Base-by-base conservation (phyloP, 371 early-diverging fungal genomes). In the Mortierella sp. region DNA sequence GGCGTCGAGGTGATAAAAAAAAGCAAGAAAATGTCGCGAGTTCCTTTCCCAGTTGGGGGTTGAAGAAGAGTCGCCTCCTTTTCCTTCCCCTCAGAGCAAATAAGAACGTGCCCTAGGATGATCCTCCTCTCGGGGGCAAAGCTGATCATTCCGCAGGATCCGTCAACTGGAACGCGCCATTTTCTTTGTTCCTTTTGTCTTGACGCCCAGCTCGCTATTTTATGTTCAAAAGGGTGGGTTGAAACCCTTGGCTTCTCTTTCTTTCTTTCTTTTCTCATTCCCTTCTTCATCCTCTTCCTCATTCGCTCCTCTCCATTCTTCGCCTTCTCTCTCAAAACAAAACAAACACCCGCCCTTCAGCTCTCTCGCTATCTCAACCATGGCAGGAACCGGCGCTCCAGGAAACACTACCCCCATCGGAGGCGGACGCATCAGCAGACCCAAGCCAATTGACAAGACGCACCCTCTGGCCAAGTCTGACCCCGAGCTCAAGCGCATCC, bases 391-490 rank as follows among this genome's bases (percentile, higher is more conserved):
- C 24, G 8, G 2, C 26, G 37, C 48, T n/a, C 71, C 53, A 3
- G 83, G 83, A 40, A 40, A 40, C 43, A 40, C 43, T 40, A 40
- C 43, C 43, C 43, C 43, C 43, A 6, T 40, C 43, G 43, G 43
- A 6, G 43, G 4, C 43, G 43, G 43, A 24, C 79, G 77, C 14
- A 69, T 83, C 74, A 37, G 48, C 11, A 64, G 61, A 5, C 44
- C 54, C 28, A 73, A 46, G 5, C 50, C 73, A n/a, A 61, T 83
- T 48, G 76, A 76, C 73, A 67, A 31, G 48, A 71, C 55, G 9
- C 79, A 79, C 31, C 79, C 78, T n/a, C 71, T 79, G 19, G 21
- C 67, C 14, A n/a, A 40, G 2, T 37, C 71, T 5, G 77, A 83
- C 21, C 74, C 79, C 5, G 48, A 43, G 0, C 76, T 83, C 48